Base-by-base conservation (phyloP, 2,329 filamentous ascomycete species). In the Dothistroma septosporum region DNA sequence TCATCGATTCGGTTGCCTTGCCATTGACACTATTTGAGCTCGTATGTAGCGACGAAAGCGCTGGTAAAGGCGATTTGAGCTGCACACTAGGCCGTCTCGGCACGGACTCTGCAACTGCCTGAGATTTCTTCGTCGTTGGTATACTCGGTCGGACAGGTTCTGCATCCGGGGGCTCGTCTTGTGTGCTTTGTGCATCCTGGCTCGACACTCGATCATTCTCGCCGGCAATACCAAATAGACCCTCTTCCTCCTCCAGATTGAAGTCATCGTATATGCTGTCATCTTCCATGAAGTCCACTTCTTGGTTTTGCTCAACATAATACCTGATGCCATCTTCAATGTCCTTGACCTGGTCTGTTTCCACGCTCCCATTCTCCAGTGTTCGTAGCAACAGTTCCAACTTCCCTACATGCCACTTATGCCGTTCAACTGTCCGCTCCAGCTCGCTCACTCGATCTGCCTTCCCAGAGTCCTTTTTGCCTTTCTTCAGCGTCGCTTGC, bases 341-440 rank as follows among this genome's bases (percentile, higher is more conserved):
- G 1, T 94, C 90, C 65, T 86, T 88, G 68, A 99, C 92, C 74
- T 94, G 87, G 5, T 92, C 90, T 21, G 88, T 84, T 60, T 97
- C 93, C 67, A 97, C 85, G 64, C 88, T 91, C 60, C 92, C 93
- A 72, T 99, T 99, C 73, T 97, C 92, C 67, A 99, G 79, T 31
- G 91, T 90, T 68, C 94, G 87, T 70, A 93, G 86, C 71, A 97
- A 86, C 61, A 97, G 82, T 77, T 99, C 94, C 65, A 99, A 82
- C 74, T 96, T 96, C 66, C 87, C 86, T 73, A 96, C 90, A 74
- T 99, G 94, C 90, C 91, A 97, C 77, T 96, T 97, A 81, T 97
- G 93, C 69, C 89, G 87, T 75, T 99, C 94, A 68, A 92, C 91
- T 70, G 88, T 82, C 62, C 84, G 82, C 71, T 96, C 89, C 67